phyloP scores from a whole-genome alignment of 148 eudicot species.

The Suaeda aralocaspica region DNA sequence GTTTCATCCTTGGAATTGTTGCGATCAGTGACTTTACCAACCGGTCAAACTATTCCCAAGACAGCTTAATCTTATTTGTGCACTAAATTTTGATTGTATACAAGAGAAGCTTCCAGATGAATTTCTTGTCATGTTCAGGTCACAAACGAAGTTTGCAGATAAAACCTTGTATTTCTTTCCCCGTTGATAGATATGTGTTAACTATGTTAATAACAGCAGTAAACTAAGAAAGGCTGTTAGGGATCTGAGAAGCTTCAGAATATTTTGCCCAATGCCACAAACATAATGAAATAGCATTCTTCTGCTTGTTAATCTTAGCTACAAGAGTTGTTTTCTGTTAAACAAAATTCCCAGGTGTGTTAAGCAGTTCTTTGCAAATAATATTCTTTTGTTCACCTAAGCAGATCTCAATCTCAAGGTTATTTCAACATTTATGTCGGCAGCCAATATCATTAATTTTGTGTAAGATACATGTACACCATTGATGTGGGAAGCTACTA shows the following conservation, averaged over 20 bases:
- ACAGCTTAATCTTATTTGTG: constrained; percentile 33
- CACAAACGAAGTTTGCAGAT: not conserved
- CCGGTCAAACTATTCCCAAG: constrained; percentile 54
- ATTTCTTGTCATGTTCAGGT: not conserved
- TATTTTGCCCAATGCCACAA: not conserved
- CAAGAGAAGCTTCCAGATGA: constrained; percentile 5
- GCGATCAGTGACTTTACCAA: constrained; percentile 74
- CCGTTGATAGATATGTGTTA: constrained; percentile 3
- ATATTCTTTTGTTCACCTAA: too few relatives aligned
- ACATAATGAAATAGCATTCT: not conserved
- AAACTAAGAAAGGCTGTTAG: not conserved
- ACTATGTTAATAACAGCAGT: constrained; percentile 10
- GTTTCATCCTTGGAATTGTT: constrained; percentile 75
- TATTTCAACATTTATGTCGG: too few relatives aligned
- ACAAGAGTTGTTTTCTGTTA: not conserved
- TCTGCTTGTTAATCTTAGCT: not conserved
- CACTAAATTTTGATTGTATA: constrained; percentile 5
- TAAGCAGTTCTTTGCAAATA: not conserved
- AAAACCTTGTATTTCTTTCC: not conserved
- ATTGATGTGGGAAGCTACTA: too few relatives aligned
- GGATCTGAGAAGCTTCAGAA: not conserved
- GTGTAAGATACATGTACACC: too few relatives aligned
- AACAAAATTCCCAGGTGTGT: not conserved
- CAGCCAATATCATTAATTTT: too few relatives aligned
- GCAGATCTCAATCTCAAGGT: too few relatives aligned